Evolutionary conservation across 257 asterid genomes (phyloP).

Genomic region (Parsonsia alboflavescens): DNA sequence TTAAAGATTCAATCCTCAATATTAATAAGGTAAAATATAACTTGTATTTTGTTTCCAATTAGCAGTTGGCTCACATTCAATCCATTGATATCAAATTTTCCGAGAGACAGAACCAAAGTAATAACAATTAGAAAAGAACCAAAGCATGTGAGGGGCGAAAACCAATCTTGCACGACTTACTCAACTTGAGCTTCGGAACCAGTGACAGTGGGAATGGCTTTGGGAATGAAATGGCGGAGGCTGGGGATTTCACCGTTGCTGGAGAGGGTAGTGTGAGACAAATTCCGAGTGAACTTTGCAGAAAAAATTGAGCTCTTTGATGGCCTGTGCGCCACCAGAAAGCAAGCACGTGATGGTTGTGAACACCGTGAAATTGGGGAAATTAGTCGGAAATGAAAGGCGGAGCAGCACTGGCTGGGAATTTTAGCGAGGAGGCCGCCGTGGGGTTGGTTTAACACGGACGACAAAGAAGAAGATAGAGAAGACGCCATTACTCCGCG

Average conservation of each 20-base stretch:
- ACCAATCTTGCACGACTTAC: slow-evolving; percentile 32
- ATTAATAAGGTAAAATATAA: not conserved
- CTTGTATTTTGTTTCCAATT: not conserved
- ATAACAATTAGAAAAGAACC: not conserved
- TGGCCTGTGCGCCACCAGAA: slow-evolving; percentile 15
- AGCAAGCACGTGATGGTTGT: slow-evolving; percentile 12
- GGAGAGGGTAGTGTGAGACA: slow-evolving; percentile 31
- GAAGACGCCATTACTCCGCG: slow-evolving; percentile 28
- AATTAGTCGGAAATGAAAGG: slow-evolving; percentile 41
- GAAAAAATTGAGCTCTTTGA: slow-evolving; percentile 30
- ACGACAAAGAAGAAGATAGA: slow-evolving; percentile 54
- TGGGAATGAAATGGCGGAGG: slow-evolving; percentile 61
- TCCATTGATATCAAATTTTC: not conserved
- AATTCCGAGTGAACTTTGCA: slow-evolving; percentile 34
- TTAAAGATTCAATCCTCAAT: not conserved
- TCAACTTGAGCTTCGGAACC: slow-evolving; percentile 43
- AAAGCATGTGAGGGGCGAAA: not conserved
- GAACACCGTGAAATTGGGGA: not conserved
- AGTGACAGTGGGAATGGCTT: slow-evolving; percentile 37
- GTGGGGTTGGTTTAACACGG: slow-evolving; percentile 53
- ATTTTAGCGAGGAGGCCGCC: slow-evolving; percentile 34
- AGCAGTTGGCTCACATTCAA: not conserved
- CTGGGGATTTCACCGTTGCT: slow-evolving; percentile 33
- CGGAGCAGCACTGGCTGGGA: slow-evolving; percentile 43
- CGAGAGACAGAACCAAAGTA: not conserved